Evolutionary conservation across 805 yeast genomes (phyloP).

Genomic region (Nakazawaea sp.): DNA sequence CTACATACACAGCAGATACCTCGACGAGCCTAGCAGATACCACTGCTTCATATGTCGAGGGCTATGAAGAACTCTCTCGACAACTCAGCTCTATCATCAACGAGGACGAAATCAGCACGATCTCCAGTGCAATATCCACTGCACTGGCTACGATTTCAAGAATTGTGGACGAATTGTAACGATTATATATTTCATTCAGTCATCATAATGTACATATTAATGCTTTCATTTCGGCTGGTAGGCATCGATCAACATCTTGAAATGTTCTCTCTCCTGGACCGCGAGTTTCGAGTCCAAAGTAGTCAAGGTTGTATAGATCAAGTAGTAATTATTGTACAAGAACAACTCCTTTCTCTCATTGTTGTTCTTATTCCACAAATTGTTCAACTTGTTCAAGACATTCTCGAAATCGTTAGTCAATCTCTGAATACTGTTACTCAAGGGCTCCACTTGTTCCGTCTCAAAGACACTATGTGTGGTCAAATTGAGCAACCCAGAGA

Average conservation of each 20-base stretch:
- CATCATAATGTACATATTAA: not conserved
- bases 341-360: constrained; percentile 57
- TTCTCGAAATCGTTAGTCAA: constrained; percentile 77
- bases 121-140: not conserved
- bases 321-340: constrained; percentile 63
- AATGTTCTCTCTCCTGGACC: constrained; percentile 34
- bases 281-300: constrained; percentile 35
- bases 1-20: not conserved
- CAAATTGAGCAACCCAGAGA: constrained; percentile 65
- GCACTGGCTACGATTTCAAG: not conserved
- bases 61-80: constrained; percentile 6
- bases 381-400: constrained; percentile 63
- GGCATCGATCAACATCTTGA: constrained; percentile 36
- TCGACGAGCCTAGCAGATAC: not conserved
- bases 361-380: constrained; percentile 26
- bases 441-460: constrained; percentile 52
- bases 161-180: constrained; percentile 8
- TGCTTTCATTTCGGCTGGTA: constrained; percentile 21
- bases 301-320: constrained; percentile 49
- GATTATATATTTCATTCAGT: not conserved
- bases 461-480: constrained; percentile 24
- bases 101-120: not conserved
- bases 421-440: constrained; percentile 60
- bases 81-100: constrained; percentile 8
- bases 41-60: not conserved